Evolutionary conservation across 345 rosid genomes (phyloP), one percentile per base, ranked within the genome.

Genomic region (Gossypium raimondii): DNA sequence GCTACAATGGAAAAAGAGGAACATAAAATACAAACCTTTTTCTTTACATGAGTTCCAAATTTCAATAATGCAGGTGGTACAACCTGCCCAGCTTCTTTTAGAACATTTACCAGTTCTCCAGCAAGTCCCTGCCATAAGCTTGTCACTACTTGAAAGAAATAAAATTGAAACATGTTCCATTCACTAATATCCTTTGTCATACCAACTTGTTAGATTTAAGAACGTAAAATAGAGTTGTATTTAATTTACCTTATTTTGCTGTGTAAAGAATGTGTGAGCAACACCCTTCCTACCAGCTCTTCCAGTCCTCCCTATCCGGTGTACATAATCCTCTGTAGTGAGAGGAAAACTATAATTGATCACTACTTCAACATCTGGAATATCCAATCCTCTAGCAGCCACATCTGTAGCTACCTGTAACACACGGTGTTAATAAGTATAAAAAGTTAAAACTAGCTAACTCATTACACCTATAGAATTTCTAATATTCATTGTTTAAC

Each of bases 201-300:
- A 64, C 43, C 69, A 57, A 27, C 29, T 18, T 11, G 16, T 11
- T 43, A 18, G 7, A 66, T 14, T 65, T 38, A 6, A 66, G 52
- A 9, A 44, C 11, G 44, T 10, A 4, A 41, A 24, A 17, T 9
- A 60, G 38, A n/a, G 11, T 41, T 11, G 17, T 52, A 29, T 47
- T 67, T 14, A 7, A 0, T 44, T 38, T 84, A 91, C 98, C 96
- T 93, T 95, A 76, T 95, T 95, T 44, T 82, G 91, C 66, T 86
- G 89, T 0, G 90, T 95, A 84, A 93, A 95, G 86, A 95, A 93
- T 38, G 99, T 90, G 83, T 91, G 98, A 18, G 99, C 95, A 75
- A 95, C 93, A 34, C 99, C 97, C 84, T 95, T 95, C 86, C 90
- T 90, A 56, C 97, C 99, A 18, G 99, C 99, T 72, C 98, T 91